These are phyloP conservation scores for Carex littledalei DNA, from an alignment of 176 grass and related monocot genomes.

Conservation along the genomic window DNA sequence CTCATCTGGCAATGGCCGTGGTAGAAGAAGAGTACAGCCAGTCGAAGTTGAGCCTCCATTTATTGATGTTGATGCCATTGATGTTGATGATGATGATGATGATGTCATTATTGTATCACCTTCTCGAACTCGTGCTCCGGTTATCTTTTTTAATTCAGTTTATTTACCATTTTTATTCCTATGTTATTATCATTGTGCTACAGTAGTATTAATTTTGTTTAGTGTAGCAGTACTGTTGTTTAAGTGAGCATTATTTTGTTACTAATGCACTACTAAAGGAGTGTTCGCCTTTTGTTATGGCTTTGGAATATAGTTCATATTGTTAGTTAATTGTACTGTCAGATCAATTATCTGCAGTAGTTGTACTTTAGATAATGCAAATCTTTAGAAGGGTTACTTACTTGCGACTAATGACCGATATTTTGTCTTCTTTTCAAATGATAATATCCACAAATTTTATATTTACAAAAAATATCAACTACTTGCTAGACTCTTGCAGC, in stretches of 20 bases:
- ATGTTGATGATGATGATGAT: conserved; percentile 18
- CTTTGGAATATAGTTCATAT: neutral
- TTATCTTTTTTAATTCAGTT: conserved; percentile 1
- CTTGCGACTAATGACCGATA: neutral
- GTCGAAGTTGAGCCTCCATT: neutral
- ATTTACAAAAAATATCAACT: neutral
- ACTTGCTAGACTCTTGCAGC: neutral
- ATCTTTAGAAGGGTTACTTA: neutral
- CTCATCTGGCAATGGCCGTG: neutral
- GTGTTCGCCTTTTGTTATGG: neutral
- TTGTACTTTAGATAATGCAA: neutral
- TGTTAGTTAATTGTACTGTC: neutral
- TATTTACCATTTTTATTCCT: neutral
- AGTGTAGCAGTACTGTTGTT: neutral
- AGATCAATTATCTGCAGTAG: neutral
- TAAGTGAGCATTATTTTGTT: neutral
- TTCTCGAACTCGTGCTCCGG: conserved; percentile 9
- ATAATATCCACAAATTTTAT: neutral
- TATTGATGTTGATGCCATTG: conserved; percentile 17
- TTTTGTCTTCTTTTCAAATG: neutral
- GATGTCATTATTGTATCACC: conserved; percentile 14
- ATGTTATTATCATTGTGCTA: neutral
- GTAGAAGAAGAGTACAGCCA: conserved; percentile 18
- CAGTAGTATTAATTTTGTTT: neutral
- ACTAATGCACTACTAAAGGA: neutral